A percentile compares a stretch with the other conserved stretches of the same genome.
phyloP scores from a whole-genome alignment of 1,284 basidiomycete species.

The Malassezia caprae region DNA sequence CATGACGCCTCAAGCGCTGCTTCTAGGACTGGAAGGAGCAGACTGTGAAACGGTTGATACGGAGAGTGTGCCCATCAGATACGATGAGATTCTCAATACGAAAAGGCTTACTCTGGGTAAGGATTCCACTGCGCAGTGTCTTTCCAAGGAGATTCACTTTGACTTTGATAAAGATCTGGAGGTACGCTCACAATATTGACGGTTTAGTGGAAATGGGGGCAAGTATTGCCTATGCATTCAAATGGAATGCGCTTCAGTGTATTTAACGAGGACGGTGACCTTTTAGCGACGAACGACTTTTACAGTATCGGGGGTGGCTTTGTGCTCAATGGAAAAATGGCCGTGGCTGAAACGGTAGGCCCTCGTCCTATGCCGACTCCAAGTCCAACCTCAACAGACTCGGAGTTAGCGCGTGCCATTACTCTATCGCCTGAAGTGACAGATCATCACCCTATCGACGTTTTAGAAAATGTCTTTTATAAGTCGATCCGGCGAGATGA shows the following conservation, averaged over 20 bases:
- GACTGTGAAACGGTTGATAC: constrained; percentile 66
- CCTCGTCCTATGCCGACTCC: neutral
- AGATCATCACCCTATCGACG: constrained; percentile 52
- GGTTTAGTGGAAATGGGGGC: constrained; percentile 67
- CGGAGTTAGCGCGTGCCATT: neutral
- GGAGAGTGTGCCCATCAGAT: constrained; percentile 60
- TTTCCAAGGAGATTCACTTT: constrained; percentile 56
- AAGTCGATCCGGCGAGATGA: constrained; percentile 76
- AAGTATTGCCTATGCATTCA: constrained; percentile 49
- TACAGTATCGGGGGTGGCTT: constrained; percentile 53
- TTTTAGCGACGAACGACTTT: constrained; percentile 89
- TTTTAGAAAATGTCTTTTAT: constrained; percentile 86
- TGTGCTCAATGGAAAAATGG: constrained; percentile 40
- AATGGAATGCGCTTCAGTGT: constrained; percentile 79
- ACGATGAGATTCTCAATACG: constrained; percentile 59
- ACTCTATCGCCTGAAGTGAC: neutral
- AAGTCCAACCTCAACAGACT: neutral
- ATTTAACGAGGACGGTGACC: constrained; percentile 67
- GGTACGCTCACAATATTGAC: neutral
- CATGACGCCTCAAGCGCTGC: constrained; percentile 84
- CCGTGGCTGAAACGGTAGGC: constrained; percentile 17
- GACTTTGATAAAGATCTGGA: constrained; percentile 77
- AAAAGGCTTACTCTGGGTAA: constrained; percentile 62
- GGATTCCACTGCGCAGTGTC: constrained; percentile 10
- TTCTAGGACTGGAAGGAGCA: constrained; percentile 74